These are phyloP conservation scores for Stropharia rugosoannulata DNA, from an alignment of 768 basidiomycete species.

Conservation along the genomic window DNA sequence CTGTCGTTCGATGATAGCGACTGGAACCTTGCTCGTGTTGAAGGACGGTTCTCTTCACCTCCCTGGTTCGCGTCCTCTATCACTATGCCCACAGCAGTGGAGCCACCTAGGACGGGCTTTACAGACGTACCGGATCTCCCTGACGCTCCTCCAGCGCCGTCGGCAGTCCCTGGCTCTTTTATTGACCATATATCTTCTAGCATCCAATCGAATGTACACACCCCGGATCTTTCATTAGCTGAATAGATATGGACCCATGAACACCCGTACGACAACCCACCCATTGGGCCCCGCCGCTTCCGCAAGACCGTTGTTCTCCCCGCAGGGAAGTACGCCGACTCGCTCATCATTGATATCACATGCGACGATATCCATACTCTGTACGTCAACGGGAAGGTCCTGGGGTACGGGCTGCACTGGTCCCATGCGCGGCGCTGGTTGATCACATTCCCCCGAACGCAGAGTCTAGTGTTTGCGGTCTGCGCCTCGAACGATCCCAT, in stretches of 20 bases:
- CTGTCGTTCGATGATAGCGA: constrained; percentile 25
- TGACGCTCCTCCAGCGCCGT: too few relatives aligned
- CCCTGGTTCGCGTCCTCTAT: not conserved
- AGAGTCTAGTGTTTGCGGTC: not conserved
- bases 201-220: not conserved
- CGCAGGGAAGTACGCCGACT: not conserved
- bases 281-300: constrained; percentile 3
- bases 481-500: not conserved
- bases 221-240: not conserved
- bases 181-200: too few relatives aligned
- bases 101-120: not conserved
- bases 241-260: constrained; percentile 10
- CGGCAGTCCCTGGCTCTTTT: too few relatives aligned
- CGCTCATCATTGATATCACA: constrained; percentile 1
- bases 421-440: not conserved
- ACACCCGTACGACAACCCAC: not conserved
- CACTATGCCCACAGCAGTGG: not conserved
- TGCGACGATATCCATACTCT: not conserved
- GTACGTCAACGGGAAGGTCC: not conserved
- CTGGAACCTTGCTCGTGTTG: constrained; percentile 25
- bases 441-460: not conserved
- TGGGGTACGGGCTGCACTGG: not conserved
- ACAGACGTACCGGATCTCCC: not conserved
- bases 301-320: constrained; percentile 9
- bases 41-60: constrained; percentile 9